Evolutionary conservation across 257 asterid genomes (phyloP).

Genomic region (Solanum lycopersicoides): DNA sequence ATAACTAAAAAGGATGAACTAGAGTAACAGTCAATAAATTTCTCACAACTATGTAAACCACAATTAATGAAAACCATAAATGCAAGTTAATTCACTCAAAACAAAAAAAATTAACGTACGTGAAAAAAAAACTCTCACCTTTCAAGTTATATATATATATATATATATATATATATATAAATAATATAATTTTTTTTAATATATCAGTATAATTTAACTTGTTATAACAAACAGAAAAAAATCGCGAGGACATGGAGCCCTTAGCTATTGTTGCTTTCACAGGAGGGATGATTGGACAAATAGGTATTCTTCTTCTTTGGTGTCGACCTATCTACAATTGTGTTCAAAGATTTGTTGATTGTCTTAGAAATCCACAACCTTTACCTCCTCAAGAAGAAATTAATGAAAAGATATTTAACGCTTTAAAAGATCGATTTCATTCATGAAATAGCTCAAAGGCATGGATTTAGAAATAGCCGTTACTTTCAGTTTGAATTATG

Average conservation of each 20-base stretch:
- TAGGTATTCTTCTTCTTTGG: slow-evolving; percentile 10
- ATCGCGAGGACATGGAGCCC: not conserved
- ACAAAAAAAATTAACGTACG: not conserved
- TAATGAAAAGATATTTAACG: not conserved
- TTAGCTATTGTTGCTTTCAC: slow-evolving; percentile 3
- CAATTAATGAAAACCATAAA: not conserved
- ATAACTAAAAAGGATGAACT: too few relatives aligned
- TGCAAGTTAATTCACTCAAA: not conserved
- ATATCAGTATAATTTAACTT: not conserved
- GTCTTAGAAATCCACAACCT: slow-evolving; percentile 13
- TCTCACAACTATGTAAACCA: not conserved
- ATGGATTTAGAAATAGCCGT: not conserved
- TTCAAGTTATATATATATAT: not conserved
- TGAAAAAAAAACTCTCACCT: not conserved
- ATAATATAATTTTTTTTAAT: not conserved
- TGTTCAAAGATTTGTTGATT: slow-evolving; percentile 8
- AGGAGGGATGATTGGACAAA: slow-evolving; percentile 2
- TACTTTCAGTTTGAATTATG: not conserved
- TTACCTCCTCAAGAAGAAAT: slow-evolving; percentile 7
- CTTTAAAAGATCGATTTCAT: not conserved
- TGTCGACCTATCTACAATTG: slow-evolving; percentile 11
- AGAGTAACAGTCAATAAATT: not conserved
- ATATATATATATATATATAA: not conserved
- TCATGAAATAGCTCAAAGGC: not conserved
- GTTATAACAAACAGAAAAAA: not conserved